Evolutionary conservation across 2,329 filamentous ascomycete genomes (phyloP).

Genomic region (Aspergillus sp.): DNA sequence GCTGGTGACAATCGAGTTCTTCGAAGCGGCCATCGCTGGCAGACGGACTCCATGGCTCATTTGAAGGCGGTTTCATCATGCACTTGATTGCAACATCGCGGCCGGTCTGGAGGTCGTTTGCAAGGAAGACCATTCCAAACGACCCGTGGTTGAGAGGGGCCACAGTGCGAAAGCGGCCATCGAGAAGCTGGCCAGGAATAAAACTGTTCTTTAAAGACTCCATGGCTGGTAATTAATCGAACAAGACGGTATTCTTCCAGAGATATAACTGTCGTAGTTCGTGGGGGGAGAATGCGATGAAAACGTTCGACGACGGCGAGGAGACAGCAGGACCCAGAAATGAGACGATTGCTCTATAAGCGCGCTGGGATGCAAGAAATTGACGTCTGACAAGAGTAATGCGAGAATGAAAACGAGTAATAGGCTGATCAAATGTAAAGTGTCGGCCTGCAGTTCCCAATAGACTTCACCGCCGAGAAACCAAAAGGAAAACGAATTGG

Average conservation of each 20-base stretch:
- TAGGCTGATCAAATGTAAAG: conserved; percentile 28
- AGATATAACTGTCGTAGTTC: conserved; percentile 11
- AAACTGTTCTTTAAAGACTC: conserved; percentile 39
- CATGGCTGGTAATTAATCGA: conserved; percentile 27
- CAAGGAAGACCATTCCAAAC: conserved; percentile 97
- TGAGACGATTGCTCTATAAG: conserved; percentile 16
- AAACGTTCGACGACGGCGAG: conserved; percentile 3
- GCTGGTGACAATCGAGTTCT: conserved; percentile 69
- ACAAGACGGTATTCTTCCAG: conserved; percentile 18
- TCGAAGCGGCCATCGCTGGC: conserved; percentile 72
- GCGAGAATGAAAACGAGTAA: conserved; percentile 20
- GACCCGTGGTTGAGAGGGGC: conserved; percentile 97
- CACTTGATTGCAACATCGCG: conserved; percentile 94
- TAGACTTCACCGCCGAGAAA: conserved; percentile 22
- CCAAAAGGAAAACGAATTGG: conserved; percentile 20
- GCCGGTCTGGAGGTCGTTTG: conserved; percentile 73
- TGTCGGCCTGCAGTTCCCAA: conserved; percentile 24
- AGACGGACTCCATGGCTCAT: conserved; percentile 61
- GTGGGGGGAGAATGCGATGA: neutral
- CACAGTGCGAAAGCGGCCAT: conserved; percentile 83
- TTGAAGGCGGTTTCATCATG: conserved; percentile 75
- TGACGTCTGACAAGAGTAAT: conserved; percentile 15
- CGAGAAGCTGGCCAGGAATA: conserved; percentile 35
- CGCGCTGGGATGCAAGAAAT: conserved; percentile 4
- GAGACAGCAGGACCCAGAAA: conserved; percentile 11